Evolutionary conservation across 108 stramenopile species (phyloP).

Genomic region (Nitzschia sp.): DNA sequence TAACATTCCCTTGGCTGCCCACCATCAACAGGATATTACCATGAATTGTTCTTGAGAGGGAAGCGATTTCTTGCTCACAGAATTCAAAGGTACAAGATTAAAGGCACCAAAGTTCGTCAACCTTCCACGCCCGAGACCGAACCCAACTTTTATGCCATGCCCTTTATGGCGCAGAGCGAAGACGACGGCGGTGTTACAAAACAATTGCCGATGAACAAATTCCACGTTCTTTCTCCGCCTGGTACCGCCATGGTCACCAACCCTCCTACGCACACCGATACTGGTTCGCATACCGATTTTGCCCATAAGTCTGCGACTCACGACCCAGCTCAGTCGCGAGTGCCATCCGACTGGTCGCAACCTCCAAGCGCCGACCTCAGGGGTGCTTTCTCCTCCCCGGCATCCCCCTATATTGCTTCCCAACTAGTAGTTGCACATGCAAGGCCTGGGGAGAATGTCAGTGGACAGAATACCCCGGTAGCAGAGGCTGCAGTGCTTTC

Average conservation of each 20-base stretch:
- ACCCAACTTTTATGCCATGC: conserved; percentile 16
- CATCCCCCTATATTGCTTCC: too few relatives aligned
- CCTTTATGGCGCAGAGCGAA: neutral
- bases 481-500: too few relatives aligned
- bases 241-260: neutral
- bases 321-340: too few relatives aligned
- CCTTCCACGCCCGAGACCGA: conserved; percentile 7
- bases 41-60: neutral
- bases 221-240: neutral
- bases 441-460: too few relatives aligned
- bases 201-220: neutral
- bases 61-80: neutral
- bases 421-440: too few relatives aligned
- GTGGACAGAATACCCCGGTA: too few relatives aligned
- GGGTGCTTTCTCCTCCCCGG: too few relatives aligned
- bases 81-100: conserved; percentile 10
- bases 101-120: conserved; percentile 9
- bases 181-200: neutral
- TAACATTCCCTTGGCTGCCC: neutral
- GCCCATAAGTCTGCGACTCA: too few relatives aligned
- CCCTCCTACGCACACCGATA: neutral
- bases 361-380: too few relatives aligned
- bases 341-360: too few relatives aligned
- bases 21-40: too few relatives aligned
- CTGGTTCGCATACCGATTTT: too few relatives aligned